Conservation (phyloP, 225 moss, liverwort and hornwort genomes). For the Straminergon stramineum region DNA sequence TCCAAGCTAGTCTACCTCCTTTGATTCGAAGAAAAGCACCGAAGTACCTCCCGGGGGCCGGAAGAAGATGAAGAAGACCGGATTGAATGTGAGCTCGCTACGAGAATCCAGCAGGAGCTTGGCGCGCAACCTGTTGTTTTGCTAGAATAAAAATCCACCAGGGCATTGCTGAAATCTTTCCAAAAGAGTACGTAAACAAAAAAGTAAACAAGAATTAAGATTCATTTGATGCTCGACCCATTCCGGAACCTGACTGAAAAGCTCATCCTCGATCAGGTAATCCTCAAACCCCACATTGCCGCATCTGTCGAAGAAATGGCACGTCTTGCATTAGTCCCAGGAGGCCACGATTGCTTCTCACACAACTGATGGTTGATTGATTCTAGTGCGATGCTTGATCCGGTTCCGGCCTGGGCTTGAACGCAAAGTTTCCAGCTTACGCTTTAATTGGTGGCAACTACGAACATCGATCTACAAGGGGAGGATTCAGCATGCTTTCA, state of each 20-base stretch:
- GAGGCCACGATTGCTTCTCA: neutral
- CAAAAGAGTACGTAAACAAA: too few species aligned
- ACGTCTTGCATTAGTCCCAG: neutral
- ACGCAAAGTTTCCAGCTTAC: too few species aligned
- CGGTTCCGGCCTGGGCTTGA: neutral
- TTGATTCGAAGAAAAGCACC: neutral
- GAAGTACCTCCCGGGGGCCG: neutral
- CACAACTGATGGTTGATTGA: neutral
- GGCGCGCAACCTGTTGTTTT: neutral
- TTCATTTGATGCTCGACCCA: neutral
- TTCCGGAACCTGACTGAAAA: neutral
- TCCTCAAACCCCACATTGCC: neutral
- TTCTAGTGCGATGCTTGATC: neutral
- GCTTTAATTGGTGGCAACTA: too few species aligned
- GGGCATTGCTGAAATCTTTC: too few species aligned
- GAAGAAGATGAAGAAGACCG: neutral
- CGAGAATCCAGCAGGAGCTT: neutral
- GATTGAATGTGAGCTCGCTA: too few species aligned
- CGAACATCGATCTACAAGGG: too few species aligned
- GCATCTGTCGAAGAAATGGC: neutral
- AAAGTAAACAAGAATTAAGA: neutral
- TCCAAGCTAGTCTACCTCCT: neutral
- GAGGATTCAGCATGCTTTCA: neutral
- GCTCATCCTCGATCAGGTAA: neutral
- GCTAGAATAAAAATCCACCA: neutral